Evolutionary conservation across 139 green algal genomes (phyloP).

Genomic region (Zygnema circumcarinatum): DNA sequence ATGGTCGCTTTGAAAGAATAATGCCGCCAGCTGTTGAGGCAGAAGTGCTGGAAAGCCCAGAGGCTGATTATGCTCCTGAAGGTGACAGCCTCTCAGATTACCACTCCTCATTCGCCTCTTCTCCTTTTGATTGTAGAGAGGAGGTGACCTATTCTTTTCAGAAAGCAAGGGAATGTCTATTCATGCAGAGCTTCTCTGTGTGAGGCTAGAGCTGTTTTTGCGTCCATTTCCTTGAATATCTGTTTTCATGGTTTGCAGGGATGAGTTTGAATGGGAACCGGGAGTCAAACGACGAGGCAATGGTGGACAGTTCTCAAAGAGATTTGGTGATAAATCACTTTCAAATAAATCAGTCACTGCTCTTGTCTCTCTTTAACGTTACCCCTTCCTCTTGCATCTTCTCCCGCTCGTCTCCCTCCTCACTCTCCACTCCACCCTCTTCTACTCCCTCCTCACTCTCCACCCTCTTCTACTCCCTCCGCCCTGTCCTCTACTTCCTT

Average conservation of each 20-base stretch:
- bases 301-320: not conserved
- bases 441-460: not conserved
- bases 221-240: no score
- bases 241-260: not conserved
- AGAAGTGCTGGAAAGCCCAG: conserved; percentile 15
- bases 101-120: no score
- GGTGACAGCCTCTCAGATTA: not conserved
- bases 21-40: not conserved
- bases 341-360: not conserved
- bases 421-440: not conserved
- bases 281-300: not conserved
- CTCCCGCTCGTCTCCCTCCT: not conserved
- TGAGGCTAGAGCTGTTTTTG: no score
- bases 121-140: no score
- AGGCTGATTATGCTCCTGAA: not conserved
- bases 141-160: no score
- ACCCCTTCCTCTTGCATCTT: not conserved
- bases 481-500: not conserved
- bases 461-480: not conserved
- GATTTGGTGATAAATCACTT: not conserved
- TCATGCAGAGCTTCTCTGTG: no score
- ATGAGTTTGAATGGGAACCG: not conserved
- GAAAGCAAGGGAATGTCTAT: no score
- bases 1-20: conserved; percentile 22
- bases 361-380: not conserved